Conservation (phyloP, 2,329 filamentous ascomycete genomes). For the Aspergillus aculeatinus region DNA sequence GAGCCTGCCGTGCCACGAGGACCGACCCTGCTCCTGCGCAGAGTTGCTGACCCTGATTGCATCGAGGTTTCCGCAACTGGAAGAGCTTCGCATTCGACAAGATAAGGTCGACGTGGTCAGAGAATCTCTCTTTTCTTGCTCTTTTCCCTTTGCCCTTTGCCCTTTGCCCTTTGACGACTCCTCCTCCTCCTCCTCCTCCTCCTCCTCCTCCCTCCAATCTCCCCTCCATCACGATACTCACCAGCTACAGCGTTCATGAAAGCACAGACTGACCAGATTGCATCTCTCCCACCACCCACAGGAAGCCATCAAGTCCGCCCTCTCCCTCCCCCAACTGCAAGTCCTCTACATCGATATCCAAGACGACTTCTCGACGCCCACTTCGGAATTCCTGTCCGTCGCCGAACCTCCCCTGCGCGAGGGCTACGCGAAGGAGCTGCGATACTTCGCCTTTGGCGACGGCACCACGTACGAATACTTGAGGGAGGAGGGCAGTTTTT, state of each 20-base stretch:
- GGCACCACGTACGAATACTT: neutral
- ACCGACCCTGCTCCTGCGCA: neutral
- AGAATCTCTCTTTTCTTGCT: neutral
- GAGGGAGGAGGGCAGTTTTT: neutral
- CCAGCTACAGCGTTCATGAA: too few relatives aligned
- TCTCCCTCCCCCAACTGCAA: neutral
- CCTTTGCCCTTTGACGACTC: neutral
- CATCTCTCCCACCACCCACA: neutral
- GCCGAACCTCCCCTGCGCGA: neutral
- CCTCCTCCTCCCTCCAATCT: too few relatives aligned
- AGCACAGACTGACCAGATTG: too few relatives aligned
- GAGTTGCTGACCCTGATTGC: neutral
- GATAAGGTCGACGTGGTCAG: neutral
- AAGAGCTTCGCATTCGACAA: neutral
- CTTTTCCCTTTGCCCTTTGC: neutral
- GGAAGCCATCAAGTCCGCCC: neutral
- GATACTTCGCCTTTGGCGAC: neutral
- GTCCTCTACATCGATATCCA: neutral
- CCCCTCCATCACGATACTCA: too few relatives aligned
- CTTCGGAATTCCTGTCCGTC: neutral
- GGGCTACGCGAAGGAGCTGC: neutral
- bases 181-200: too few relatives aligned
- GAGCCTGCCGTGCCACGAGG: neutral
- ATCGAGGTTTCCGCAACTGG: neutral
- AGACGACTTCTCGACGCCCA: neutral